Base-by-base conservation (phyloP, 176 grass and related monocot genomes). In the Lolium rigidum region DNA sequence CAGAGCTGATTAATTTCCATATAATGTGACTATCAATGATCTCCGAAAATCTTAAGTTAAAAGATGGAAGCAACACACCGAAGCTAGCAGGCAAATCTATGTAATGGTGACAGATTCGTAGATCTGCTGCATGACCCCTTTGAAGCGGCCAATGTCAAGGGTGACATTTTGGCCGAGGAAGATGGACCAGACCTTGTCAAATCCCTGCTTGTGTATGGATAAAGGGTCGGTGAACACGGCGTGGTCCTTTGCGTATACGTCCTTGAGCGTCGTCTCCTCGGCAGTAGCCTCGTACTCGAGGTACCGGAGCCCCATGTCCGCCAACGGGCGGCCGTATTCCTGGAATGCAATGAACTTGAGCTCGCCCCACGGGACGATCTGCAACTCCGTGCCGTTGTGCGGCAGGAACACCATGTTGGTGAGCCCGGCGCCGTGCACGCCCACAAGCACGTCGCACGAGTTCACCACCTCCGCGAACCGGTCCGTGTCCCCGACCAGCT, bases 351-450 rank as follows among this genome's bases (percentile, higher is more conserved):
- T 7, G 84, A 44, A 83, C 71, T 87, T 86, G n/a, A 97, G 13
- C 21, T 52, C 81, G 0, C 95, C 92, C 58, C 92, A 92, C 17
- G 92, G 95, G 52, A 97, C 73, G 78, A 97, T 92, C 82, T 97
- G 95, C 62, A 97, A 55, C 0, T 91, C 0, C 3, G 91, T 92
- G 37, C 72, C 90, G 66, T 97, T 88, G 24, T 67, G 54, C 0
- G 73, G 73, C 11, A 76, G 15, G 73, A 76, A 76, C 0, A 76
- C 1, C 73, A 76, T 31, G 73, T 76, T 76, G 73, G 73, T 76
- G 22, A 76, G 73, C 48, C 73, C 73, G 24, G 73, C 73, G 48
- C 73, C 73, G 48, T 76, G 73, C 48, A 76, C 48, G 73, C 73
- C 73, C 48, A 76, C 24, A 0, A 76, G 16, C 73, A 76, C 73